Evolutionary conservation across 164 flowering plant genomes (phyloP).

Genomic region (Tetrastigma voinierianum): DNA sequence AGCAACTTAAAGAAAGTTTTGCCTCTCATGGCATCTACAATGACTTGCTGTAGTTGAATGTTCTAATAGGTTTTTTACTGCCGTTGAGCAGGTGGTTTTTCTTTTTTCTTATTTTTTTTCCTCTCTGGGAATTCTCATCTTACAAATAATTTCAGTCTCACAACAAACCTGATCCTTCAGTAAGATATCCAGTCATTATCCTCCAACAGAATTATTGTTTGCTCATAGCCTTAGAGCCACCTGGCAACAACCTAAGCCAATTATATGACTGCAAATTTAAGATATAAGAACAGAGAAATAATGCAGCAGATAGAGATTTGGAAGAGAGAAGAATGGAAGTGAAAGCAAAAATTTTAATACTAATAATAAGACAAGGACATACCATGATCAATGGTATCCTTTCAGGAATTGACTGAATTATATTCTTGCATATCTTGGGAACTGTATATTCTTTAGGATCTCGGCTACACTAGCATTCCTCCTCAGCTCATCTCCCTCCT

Average conservation of each 20-base stretch:
- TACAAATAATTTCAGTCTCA: too few species aligned
- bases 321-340: neutral
- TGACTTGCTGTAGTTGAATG: too few species aligned
- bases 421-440: constrained; percentile 65
- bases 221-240: too few species aligned
- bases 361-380: constrained; percentile 16
- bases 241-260: too few species aligned
- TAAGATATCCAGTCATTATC: too few species aligned
- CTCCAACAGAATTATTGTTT: too few species aligned
- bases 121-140: neutral
- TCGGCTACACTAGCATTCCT: constrained; percentile 84
- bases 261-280: too few species aligned
- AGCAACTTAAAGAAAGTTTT: too few species aligned
- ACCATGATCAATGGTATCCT: constrained; percentile 85
- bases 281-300: too few species aligned
- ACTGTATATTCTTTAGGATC: constrained; percentile 68
- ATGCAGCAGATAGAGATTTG: neutral
- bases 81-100: neutral
- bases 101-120: neutral
- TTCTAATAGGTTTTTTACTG: too few species aligned
- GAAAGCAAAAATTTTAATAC: neutral
- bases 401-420: constrained; percentile 51
- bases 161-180: too few species aligned
- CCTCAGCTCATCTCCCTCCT: constrained; percentile 83
- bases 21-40: too few species aligned